These are phyloP conservation scores for Cetradonia linearis DNA, from an alignment of 495 filamentous ascomycete genomes.

Conservation along the genomic window DNA sequence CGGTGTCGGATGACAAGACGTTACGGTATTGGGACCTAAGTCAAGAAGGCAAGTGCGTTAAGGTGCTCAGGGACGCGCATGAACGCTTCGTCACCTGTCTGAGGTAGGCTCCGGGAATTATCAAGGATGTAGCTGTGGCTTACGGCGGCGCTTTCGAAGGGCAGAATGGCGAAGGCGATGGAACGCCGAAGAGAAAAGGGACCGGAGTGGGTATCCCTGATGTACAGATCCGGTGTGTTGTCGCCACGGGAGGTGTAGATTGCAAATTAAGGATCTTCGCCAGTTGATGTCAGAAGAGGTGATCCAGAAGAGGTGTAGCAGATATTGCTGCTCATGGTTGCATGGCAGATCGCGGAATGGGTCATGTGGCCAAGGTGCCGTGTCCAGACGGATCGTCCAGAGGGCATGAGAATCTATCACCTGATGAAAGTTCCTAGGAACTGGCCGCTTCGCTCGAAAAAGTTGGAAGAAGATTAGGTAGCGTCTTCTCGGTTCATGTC, in stretches of 20 bases:
- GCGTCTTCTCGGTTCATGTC: neutral
- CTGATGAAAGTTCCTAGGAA: neutral
- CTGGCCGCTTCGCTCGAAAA: neutral
- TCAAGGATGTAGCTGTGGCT: slow-evolving; percentile 43
- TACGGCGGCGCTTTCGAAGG: neutral
- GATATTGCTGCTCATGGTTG: neutral
- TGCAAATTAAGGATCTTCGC: slow-evolving; percentile 51
- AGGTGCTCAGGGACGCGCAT: slow-evolving; percentile 68
- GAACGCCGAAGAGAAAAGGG: slow-evolving; percentile 36
- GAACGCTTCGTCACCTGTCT: slow-evolving; percentile 81
- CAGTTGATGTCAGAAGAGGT: slow-evolving; percentile 6
- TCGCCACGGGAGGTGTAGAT: slow-evolving; percentile 59
- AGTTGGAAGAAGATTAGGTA: neutral
- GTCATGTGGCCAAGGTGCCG: too few relatives aligned
- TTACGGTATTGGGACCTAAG: slow-evolving; percentile 89
- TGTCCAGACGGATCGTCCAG: neutral
- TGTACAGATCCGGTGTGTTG: slow-evolving; percentile 50
- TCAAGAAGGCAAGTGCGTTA: slow-evolving; percentile 85
- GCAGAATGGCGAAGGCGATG: slow-evolving; percentile 34
- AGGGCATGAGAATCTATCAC: neutral
- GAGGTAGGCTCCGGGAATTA: slow-evolving; percentile 75
- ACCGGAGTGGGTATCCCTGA: slow-evolving; percentile 28
- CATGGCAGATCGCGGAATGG: neutral
- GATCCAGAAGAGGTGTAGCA: neutral
- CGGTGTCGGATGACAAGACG: slow-evolving; percentile 81